Base-by-base conservation (phyloP, 202 grass and related monocot genomes). In the Cymbopogon flexuosus region DNA sequence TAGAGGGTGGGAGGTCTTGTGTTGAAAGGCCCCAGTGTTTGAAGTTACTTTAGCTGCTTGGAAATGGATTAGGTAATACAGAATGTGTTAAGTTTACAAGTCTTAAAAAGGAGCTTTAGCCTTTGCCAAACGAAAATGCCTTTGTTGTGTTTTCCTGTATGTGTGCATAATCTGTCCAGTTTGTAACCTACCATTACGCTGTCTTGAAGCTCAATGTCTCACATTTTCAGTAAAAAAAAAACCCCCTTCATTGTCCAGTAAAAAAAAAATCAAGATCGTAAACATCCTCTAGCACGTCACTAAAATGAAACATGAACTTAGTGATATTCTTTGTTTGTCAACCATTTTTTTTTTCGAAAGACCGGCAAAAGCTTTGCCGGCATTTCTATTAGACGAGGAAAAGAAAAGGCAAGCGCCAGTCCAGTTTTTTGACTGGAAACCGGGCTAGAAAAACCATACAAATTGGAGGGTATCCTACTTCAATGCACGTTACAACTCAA, bases 1-100 rank as follows among this genome's bases (percentile, higher is more conserved):
- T 54, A 58, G 54, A 23, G 54, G 22, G 80, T 74, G 68, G 29
- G 76, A 84, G 81, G 81, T 64, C 77, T 80, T 84, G 41, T 81
- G 87, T 40, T 81, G 22, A 79, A 88, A 58, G 81, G 81, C 87
- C 81, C 76, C 71, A 40, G 46, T 65, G 42, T 68, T 59, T 21
- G 69, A 84, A 76, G 62, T 63, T 63, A 62, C 62, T 75, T 56
- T 68, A 83, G 76, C 70, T 80, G 62, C 76, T 43, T 84, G 33
- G 57, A 80, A 47, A 84, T 62, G 62, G 65, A 11, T 45, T 79
- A 51, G 47, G 39, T n/a, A 30, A 49, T 43, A 65, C 46, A 36
- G 24, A 52, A 58, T 61, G 14, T 69, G 33, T 41, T 84, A 5
- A 56, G 27, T 24, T 43, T 64, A 15, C 46, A 21, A 61, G 36